A percentile compares a stretch with the other conserved stretches of the same genome.
Evolutionary conservation across 2,329 filamentous ascomycete genomes (phyloP).

Genomic region (Paracamarosporium sp.): DNA sequence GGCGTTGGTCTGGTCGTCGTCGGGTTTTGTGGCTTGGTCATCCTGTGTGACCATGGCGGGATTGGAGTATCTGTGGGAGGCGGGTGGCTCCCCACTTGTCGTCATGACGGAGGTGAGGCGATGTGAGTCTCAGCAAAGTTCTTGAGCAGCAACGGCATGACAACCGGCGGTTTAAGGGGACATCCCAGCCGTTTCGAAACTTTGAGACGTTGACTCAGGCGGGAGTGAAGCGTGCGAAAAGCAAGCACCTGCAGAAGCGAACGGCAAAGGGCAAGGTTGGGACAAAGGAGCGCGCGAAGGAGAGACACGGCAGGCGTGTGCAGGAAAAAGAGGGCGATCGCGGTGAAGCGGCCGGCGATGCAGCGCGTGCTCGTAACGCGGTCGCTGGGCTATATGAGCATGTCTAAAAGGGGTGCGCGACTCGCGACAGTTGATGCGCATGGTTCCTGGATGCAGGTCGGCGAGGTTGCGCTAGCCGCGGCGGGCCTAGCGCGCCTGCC

Average conservation of each 20-base stretch:
- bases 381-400: conserved; percentile 14
- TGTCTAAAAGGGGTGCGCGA: conserved; percentile 25
- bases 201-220: conserved; percentile 14
- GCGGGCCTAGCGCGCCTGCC: conserved; percentile 13
- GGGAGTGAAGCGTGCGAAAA: conserved; percentile 30
- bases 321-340: neutral
- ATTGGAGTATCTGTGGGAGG: conserved; percentile 19
- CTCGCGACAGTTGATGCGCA: conserved; percentile 11
- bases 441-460: conserved; percentile 8
- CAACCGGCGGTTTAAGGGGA: conserved; percentile 27
- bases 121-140: conserved; percentile 28
- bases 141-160: conserved; percentile 39
- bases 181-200: conserved; percentile 22
- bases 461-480: conserved; percentile 17
- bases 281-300: conserved; percentile 15
- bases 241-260: conserved; percentile 14
- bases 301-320: conserved; percentile 1
- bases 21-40: conserved; percentile 71
- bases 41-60: conserved; percentile 47
- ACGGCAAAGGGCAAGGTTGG: conserved; percentile 6
- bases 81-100: conserved; percentile 15
- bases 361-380: conserved; percentile 10
- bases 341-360: neutral
- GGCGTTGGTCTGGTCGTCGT: conserved; percentile 50
- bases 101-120: conserved; percentile 42